Conservation (phyloP, 2,329 filamentous ascomycete species). For the Monosporascus sp. region DNA sequence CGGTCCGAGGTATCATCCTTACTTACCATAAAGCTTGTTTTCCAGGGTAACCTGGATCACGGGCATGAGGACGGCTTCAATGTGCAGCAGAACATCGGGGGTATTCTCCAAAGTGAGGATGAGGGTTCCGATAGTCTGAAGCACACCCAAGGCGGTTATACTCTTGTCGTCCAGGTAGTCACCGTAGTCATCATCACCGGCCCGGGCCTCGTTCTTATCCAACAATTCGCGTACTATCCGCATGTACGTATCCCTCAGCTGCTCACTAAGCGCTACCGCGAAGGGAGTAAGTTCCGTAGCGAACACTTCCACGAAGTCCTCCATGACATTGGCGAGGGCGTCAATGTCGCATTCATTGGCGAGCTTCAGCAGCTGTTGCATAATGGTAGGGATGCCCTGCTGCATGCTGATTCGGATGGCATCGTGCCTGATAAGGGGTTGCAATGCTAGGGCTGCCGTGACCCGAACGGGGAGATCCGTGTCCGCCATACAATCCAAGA, state of each 20-base stretch:
- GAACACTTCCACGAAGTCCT: conserved; percentile 98
- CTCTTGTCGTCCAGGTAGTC: conserved; percentile 98
- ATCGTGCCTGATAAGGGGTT: conserved; percentile 93
- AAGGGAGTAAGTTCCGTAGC: conserved; percentile 96
- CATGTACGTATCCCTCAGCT: conserved; percentile 92
- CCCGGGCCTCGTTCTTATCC: conserved; percentile 76
- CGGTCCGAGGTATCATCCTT: background rate
- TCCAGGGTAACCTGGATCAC: conserved; percentile 94
- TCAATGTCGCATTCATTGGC: conserved; percentile 98
- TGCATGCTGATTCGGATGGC: conserved; percentile 94
- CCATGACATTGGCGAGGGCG: conserved; percentile 96
- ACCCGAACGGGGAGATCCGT: conserved; percentile 89
- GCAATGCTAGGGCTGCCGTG: conserved; percentile 86
- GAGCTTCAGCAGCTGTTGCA: conserved; percentile 96
- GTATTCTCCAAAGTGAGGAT: conserved; percentile 97
- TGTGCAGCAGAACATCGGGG: conserved; percentile 87
- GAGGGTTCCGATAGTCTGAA: conserved; percentile 95
- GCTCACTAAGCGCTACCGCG: conserved; percentile 90
- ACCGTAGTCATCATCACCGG: conserved; percentile 73
- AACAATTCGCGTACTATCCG: conserved; percentile 88
- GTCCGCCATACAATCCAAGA: conserved; percentile 95
- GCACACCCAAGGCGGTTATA: conserved; percentile 89
- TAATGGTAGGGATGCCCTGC: conserved; percentile 95
- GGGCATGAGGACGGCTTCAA: conserved; percentile 94
- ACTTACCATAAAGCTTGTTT: conserved; percentile 86